Evolutionary conservation across 73 alveolate genomes (phyloP).

Genomic region (Symbiodinium natans): DNA sequence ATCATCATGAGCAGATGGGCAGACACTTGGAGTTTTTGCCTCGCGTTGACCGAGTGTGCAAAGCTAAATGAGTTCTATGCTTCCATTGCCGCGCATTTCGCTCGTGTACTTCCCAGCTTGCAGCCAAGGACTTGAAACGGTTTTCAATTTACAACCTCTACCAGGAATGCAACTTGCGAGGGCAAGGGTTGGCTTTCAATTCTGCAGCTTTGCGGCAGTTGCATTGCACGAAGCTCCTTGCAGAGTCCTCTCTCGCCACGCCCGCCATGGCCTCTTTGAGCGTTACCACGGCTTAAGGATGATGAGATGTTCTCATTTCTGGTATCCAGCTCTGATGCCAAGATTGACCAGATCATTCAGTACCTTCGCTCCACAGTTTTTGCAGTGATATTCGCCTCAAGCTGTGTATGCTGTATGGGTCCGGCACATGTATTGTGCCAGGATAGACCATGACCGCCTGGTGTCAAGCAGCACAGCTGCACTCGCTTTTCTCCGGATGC

Average conservation of each 20-base stretch:
- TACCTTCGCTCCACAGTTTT: not conserved
- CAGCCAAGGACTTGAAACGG: slow-evolving; percentile 60
- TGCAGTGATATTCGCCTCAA: not conserved
- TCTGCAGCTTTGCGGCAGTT: not conserved
- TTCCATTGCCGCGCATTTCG: not conserved
- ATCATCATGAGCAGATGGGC: slow-evolving; percentile 59
- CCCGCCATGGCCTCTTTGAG: too few relatives aligned
- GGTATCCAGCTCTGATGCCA: slow-evolving; percentile 90
- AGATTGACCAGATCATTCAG: slow-evolving; percentile 86
- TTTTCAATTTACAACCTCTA: slow-evolving; percentile 79
- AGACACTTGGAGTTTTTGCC: not conserved
- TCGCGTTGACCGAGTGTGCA: not conserved
- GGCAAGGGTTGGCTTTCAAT: slow-evolving; percentile 68
- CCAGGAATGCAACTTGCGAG: slow-evolving; percentile 83
- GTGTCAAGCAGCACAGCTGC: slow-evolving; percentile 15
- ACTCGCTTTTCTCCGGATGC: too few relatives aligned
- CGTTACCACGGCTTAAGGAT: slow-evolving; percentile 7
- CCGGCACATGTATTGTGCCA: too few relatives aligned
- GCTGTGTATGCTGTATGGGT: not conserved
- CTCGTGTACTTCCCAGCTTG: not conserved
- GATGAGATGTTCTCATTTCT: slow-evolving; percentile 84
- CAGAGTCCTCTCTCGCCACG: too few relatives aligned
- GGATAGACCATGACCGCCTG: slow-evolving; percentile 12
- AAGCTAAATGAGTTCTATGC: too few relatives aligned
- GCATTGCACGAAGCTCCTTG: not conserved